A percentile compares a stretch with the other conserved stretches of the same genome.
Evolutionary conservation across 2,329 filamentous ascomycete species (phyloP).

Genomic region (Podosphaera leucotricha): DNA sequence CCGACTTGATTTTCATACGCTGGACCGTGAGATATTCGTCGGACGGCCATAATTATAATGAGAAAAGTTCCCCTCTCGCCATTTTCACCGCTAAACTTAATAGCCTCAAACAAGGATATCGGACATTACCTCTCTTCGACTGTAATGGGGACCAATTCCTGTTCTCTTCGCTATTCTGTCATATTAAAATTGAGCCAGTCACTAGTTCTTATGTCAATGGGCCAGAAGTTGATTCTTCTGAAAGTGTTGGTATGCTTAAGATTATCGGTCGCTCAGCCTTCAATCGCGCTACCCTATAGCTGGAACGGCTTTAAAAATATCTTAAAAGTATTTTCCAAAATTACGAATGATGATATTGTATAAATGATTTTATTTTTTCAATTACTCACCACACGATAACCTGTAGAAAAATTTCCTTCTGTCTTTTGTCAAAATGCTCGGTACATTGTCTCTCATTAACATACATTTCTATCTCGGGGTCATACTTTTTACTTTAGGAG

Average conservation of each 20-base stretch:
- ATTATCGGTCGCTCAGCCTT: slow-evolving; percentile 33
- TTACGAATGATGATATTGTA: background rate
- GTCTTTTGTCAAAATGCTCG: background rate
- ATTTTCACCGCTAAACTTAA: slow-evolving; percentile 83
- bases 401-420: background rate
- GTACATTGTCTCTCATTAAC: background rate
- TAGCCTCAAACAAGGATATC: slow-evolving; percentile 77
- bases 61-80: slow-evolving; percentile 42
- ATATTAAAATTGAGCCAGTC: slow-evolving; percentile 42
- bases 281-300: slow-evolving; percentile 17
- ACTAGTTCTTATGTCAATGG: slow-evolving; percentile 32
- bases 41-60: slow-evolving; percentile 47
- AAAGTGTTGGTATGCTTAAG: slow-evolving; percentile 29
- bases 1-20: slow-evolving; percentile 77
- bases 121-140: slow-evolving; percentile 75
- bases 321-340: background rate
- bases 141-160: slow-evolving; percentile 76
- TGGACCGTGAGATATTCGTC: slow-evolving; percentile 77
- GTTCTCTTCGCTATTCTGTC: slow-evolving; percentile 85
- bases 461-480: background rate
- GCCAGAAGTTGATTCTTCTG: slow-evolving; percentile 18
- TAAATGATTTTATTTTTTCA: background rate
- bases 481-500: background rate
- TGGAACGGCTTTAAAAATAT: background rate
- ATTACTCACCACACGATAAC: background rate